Percentiles rank a stretch among this genome's conserved stretches.
These are phyloP conservation scores for Rhizophagus clarus DNA, from an alignment of 192 early-diverging fungal species.

Conservation along the genomic window DNA sequence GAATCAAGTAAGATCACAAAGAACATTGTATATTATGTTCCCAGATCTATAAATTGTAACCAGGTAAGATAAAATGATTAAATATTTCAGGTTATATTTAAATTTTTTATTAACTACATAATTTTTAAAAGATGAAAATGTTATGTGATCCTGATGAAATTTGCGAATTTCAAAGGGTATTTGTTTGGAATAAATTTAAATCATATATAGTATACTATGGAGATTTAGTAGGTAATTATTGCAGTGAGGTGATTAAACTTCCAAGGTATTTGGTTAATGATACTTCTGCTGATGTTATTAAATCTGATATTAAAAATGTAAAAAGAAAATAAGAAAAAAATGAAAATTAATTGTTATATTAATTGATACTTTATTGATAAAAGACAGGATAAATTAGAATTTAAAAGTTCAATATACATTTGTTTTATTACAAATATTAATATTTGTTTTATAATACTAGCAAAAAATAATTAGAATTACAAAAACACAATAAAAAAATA, in stretches of 20 bases:
- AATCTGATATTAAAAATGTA: too few species aligned
- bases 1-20: constrained; percentile 63
- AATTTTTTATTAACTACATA: background rate
- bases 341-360: too few species aligned
- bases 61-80: constrained; percentile 46
- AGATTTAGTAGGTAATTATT: constrained; percentile 51
- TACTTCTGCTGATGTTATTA: too few species aligned
- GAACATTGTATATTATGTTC: constrained; percentile 86
- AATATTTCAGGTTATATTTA: background rate
- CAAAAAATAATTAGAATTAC: too few species aligned
- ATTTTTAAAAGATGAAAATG: constrained; percentile 44
- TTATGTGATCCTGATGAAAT: constrained; percentile 53
- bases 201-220: constrained; percentile 80
- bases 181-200: constrained; percentile 68
- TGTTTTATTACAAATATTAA: too few species aligned
- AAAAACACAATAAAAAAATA: too few species aligned
- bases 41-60: constrained; percentile 73
- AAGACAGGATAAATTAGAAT: too few species aligned
- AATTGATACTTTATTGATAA: too few species aligned
- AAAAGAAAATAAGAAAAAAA: too few species aligned
- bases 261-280: too few species aligned
- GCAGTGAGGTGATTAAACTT: background rate
- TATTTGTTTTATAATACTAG: too few species aligned
- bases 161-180: constrained; percentile 86
- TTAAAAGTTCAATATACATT: too few species aligned